Evolutionary conservation across 148 eudicot species (phyloP).

Genomic region (Rhododendron simsii): DNA sequence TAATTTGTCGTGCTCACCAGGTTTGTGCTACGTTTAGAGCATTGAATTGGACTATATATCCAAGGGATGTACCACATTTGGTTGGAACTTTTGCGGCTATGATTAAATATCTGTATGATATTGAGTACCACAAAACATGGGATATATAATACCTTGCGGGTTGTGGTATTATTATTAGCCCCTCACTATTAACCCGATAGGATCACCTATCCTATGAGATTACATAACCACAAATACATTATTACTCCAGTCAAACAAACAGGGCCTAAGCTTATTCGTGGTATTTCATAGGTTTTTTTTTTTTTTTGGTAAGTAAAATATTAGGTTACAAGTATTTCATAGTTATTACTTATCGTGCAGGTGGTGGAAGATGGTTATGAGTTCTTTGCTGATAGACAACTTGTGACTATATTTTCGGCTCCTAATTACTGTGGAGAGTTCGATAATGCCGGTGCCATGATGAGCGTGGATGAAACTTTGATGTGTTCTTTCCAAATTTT

Average conservation of each 20-base stretch:
- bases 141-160: background rate
- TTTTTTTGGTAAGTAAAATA: too few species aligned
- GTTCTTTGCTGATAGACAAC: slow-evolving; percentile 55
- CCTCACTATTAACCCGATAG: background rate
- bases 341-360: slow-evolving; percentile 16
- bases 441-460: slow-evolving; percentile 57
- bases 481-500: slow-evolving; percentile 55
- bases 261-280: background rate
- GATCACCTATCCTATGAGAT: background rate
- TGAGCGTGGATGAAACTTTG: slow-evolving; percentile 49
- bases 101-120: background rate
- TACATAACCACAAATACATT: background rate
- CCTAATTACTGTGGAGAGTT: slow-evolving; percentile 56
- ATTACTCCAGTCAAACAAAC: background rate
- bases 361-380: slow-evolving; percentile 58
- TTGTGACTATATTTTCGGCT: slow-evolving; percentile 52
- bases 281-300: background rate
- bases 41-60: background rate
- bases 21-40: slow-evolving; percentile 10
- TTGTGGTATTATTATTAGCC: background rate
- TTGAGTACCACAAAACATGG: background rate
- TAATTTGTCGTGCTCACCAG: slow-evolving; percentile 49
- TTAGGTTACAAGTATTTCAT: background rate
- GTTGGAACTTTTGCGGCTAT: background rate
- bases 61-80: background rate